These are phyloP conservation scores for Blastobotrys buckinghamii DNA, from an alignment of 1,139 yeast genomes.

Conservation along the genomic window DNA sequence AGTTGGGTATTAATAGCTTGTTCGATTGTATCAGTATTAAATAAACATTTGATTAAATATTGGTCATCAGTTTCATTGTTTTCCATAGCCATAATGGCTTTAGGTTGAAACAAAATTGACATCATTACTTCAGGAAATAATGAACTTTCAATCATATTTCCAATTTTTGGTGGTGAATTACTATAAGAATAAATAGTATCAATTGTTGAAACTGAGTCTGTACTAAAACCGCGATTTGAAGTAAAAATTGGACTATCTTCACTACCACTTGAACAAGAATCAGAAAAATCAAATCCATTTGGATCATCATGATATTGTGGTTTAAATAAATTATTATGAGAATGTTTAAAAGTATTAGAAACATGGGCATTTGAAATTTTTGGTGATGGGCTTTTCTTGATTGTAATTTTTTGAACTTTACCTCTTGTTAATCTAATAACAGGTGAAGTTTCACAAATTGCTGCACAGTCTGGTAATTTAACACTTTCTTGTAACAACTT, in stretches of 20 bases:
- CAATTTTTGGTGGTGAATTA: not conserved
- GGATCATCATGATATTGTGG: constrained; percentile 5
- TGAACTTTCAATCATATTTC: not conserved
- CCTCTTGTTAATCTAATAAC: constrained; percentile 6
- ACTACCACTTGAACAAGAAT: not conserved
- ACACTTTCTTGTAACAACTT: constrained; percentile 5
- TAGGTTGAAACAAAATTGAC: constrained; percentile 9
- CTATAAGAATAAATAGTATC: not conserved
- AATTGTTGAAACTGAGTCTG: constrained; percentile 6
- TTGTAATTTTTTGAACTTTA: constrained; percentile 8
- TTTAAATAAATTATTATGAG: constrained; percentile 1
- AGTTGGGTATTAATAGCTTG: constrained; percentile 2
- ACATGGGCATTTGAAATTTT: not conserved
- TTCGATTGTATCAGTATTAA: constrained; percentile 1
- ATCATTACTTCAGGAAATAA: constrained; percentile 10
- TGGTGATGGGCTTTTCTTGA: constrained; percentile 6
- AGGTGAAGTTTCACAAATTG: constrained; percentile 2
- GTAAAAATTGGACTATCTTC: constrained; percentile 2
- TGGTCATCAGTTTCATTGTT: not conserved
- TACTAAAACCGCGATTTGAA: constrained; percentile 7
- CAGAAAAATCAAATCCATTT: not conserved
- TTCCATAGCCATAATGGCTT: constrained; percentile 6
- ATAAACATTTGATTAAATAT: constrained; percentile 6
- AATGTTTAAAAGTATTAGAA: not conserved
- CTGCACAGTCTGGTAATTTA: constrained; percentile 6